These are phyloP conservation scores for Syzygium jambos DNA, from an alignment of 345 rosid genomes.

Conservation along the genomic window DNA sequence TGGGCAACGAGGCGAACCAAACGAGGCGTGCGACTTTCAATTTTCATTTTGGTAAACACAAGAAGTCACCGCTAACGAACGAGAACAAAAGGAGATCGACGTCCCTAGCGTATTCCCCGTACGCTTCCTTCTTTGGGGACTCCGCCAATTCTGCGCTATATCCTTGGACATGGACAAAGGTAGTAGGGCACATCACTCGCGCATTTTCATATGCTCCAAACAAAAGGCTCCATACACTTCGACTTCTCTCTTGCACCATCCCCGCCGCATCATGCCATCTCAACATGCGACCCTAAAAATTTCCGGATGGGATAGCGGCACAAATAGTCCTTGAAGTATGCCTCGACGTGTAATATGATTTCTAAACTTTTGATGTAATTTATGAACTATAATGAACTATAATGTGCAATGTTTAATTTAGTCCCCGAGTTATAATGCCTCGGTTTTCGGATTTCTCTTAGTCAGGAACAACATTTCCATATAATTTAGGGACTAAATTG, in stretches of 20 bases:
- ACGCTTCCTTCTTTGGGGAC: neutral
- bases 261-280: neutral
- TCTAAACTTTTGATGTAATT: no score
- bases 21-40: no score
- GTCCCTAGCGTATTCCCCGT: neutral
- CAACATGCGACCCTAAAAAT: neutral
- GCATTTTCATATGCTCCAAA: neutral
- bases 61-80: neutral
- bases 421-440: no score
- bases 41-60: neutral
- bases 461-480: no score
- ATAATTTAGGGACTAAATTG: no score
- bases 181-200: neutral
- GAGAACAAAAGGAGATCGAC: neutral
- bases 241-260: neutral
- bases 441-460: no score
- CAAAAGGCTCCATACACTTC: neutral
- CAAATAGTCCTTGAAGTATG: no score
- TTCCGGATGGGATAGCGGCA: neutral
- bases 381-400: no score
- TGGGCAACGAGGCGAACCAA: neutral
- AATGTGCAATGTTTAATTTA: no score
- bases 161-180: neutral
- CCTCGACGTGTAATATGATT: no score
- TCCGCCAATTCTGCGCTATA: neutral